Percentiles rank a stretch among this genome's conserved stretches.
Conservation (phyloP, 257 asterid genomes). For the Capsicum pubescens region DNA sequence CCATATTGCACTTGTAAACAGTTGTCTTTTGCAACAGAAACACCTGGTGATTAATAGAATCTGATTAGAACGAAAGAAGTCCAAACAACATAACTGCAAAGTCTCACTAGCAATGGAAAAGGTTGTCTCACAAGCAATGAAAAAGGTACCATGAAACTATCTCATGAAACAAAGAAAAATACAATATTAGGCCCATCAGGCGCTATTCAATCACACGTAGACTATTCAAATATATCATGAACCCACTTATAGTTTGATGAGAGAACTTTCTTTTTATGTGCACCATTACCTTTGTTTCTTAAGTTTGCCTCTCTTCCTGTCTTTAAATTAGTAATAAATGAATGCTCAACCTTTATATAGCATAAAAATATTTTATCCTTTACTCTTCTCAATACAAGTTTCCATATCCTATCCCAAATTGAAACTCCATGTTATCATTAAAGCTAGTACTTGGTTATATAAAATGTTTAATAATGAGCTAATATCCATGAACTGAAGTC, state of each 20-base stretch:
- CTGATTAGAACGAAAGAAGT: no score
- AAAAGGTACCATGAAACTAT: not conserved
- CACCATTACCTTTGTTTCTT: not conserved
- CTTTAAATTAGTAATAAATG: conserved; percentile 4
- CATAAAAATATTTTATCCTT: no score
- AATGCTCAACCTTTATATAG: no score
- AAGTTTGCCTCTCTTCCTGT: conserved; percentile 5
- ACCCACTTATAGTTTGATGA: not conserved
- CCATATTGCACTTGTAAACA: conserved; percentile 89
- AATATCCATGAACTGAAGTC: no score
- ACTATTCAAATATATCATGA: not conserved
- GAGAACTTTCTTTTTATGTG: not conserved
- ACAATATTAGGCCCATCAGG: not conserved
- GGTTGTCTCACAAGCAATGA: not conserved
- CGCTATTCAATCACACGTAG: not conserved
- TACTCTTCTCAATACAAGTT: no score
- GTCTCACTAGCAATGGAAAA: no score
- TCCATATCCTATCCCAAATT: no score
- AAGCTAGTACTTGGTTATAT: no score
- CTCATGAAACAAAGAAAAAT: not conserved
- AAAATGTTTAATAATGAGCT: no score
- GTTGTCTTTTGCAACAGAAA: conserved; percentile 88
- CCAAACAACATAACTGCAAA: no score
- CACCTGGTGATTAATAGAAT: no score
- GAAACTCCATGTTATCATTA: no score